Base-by-base conservation (phyloP, 352 stramenopile genomes). In the Pythium phragmitis region DNA sequence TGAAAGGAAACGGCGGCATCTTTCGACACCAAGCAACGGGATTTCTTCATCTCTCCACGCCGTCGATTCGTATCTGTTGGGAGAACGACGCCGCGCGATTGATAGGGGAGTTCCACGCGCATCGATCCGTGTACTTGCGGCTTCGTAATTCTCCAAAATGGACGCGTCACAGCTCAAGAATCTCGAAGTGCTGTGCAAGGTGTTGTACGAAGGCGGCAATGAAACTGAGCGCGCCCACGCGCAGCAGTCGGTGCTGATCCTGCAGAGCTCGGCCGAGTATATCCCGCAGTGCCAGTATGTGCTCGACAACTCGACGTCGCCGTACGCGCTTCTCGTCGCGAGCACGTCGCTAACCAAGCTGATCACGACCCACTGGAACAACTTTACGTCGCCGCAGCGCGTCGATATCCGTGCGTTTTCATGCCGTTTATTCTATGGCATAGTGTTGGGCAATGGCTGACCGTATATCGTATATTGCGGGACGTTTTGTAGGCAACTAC, bases 251-350 rank as follows among this genome's bases (percentile, higher is more conserved):
- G 85, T 96, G 59, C 77, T 96, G 17, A 80, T 93, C 28, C 70
- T 96, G 54, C 88, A 96, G 72, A 94, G 81, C 69, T 94, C 92
- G 26, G 93, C 96, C 46, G 94, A 99, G 73, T 98, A 98, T 79
- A 99, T 99, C 71, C 97, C 97, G 50, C 96, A 98, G 76, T 99
- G 96, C 71, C 97, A 99, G 82, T 98, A 99, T 79, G 98, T 99
- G 57, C 85, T 99, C 17, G 96, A 99, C 80, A 83, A 98, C 64
- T 98, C 93, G 52, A 80, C 90, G 58, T 98, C 92, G 42, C 89
- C 96, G 57, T 99, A 99, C 70, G 97, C 97, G 57, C 80, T 98
- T 43, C 85, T 99, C 1, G 94, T 99, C 17, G 97, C 97, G 33
- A 97, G 89, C 73, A 99, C 97, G 60, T 97, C 82, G 57, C 82